Percentiles rank a stretch among this genome's conserved stretches.
These are phyloP conservation scores for Anthracocystis walkeri DNA, from an alignment of 1,284 basidiomycete species.

Conservation along the genomic window DNA sequence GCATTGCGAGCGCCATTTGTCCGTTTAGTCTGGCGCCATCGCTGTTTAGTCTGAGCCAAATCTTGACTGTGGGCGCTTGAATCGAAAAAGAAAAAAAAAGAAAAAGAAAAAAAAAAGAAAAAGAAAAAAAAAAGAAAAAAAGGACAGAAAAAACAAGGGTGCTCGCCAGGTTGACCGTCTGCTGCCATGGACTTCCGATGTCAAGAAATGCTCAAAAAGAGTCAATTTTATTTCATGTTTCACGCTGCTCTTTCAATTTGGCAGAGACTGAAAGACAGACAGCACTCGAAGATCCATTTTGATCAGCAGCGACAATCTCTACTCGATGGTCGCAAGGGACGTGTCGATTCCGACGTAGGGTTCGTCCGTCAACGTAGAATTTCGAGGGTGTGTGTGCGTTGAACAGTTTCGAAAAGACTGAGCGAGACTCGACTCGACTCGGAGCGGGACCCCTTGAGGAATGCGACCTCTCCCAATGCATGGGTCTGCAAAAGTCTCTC, in stretches of 20 bases:
- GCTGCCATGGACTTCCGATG: background rate
- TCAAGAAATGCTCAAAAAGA: background rate
- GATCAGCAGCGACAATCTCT: constrained; percentile 3
- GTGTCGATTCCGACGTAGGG: constrained; percentile 1
- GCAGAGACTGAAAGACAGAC: too few relatives aligned
- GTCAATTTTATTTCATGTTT: background rate
- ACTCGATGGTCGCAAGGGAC: constrained; percentile 1
- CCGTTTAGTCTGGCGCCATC: too few relatives aligned
- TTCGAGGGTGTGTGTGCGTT: background rate
- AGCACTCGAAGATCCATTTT: background rate
- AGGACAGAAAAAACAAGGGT: background rate
- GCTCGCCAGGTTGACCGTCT: too few relatives aligned
- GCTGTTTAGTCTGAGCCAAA: background rate
- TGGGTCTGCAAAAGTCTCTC: background rate
- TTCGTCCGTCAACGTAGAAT: background rate
- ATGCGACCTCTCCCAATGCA: constrained; percentile 23
- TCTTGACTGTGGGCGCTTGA: background rate
- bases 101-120: background rate
- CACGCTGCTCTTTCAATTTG: too few relatives aligned
- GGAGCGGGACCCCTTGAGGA: constrained; percentile 6
- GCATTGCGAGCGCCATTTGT: too few relatives aligned
- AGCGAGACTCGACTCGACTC: too few relatives aligned
- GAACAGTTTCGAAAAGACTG: too few relatives aligned
- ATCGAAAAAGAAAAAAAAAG: background rate
- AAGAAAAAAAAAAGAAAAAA: background rate